These are phyloP conservation scores for Beta macrorhiza DNA, from an alignment of 179 eudicot genomes.

Conservation along the genomic window DNA sequence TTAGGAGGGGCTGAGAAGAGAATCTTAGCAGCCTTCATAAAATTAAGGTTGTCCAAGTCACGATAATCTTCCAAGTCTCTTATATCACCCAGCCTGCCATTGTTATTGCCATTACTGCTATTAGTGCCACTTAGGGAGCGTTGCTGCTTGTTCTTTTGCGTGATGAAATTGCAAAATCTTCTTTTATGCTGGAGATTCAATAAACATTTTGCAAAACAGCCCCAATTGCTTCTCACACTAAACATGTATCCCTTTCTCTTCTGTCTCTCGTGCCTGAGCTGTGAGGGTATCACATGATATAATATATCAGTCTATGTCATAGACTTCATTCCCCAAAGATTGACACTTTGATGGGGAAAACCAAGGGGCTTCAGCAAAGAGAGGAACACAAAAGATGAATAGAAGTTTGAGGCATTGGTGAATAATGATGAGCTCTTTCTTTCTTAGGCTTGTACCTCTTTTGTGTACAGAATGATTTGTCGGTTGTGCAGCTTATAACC, in stretches of 20 bases:
- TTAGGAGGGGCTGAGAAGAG: constrained; percentile 54
- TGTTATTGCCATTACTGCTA: neutral
- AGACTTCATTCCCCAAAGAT: too few relatives aligned
- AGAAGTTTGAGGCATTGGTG: too few relatives aligned
- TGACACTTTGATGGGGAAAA: too few relatives aligned
- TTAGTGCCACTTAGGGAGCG: neutral
- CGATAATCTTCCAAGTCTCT: constrained; percentile 42
- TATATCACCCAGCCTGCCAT: constrained; percentile 13
- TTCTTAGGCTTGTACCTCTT: too few relatives aligned
- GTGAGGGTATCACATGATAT: too few relatives aligned
- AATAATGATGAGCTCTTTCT: too few relatives aligned
- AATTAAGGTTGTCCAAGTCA: constrained; percentile 66
- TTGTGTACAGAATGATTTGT: too few relatives aligned
- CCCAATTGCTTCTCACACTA: constrained; percentile 40
- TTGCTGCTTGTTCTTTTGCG: neutral
- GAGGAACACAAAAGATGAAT: too few relatives aligned
- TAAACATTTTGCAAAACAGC: constrained; percentile 27
- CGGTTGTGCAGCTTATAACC: too few relatives aligned
- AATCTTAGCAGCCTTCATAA: constrained; percentile 71
- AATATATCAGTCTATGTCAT: too few relatives aligned
- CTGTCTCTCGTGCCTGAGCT: too few relatives aligned
- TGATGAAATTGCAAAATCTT: constrained; percentile 32
- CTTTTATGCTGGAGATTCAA: constrained; percentile 16
- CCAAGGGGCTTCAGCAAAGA: too few relatives aligned
- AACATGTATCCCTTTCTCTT: constrained; percentile 23